Percentiles rank a stretch among this genome's conserved stretches.
These are phyloP conservation scores for Bipolaris bicolor DNA, from an alignment of 2,329 filamentous ascomycete genomes.

Conservation along the genomic window DNA sequence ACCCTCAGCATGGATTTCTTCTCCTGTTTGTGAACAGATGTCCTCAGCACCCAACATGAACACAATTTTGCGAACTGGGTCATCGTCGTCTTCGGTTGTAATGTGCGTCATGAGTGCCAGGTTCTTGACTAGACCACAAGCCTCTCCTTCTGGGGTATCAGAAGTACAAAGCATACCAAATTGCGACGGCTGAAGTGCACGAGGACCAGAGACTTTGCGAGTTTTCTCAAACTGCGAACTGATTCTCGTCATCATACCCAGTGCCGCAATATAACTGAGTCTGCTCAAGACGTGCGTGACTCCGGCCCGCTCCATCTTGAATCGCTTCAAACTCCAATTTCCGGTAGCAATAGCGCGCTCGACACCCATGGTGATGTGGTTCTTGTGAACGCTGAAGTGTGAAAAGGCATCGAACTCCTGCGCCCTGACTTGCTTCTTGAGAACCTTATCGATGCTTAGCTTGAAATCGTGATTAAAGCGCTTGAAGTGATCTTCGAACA, in stretches of 20 bases:
- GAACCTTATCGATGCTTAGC: conserved; percentile 89
- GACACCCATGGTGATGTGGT: conserved; percentile 89
- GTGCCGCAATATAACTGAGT: conserved; percentile 91
- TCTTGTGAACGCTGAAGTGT: conserved; percentile 82
- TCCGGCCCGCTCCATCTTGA: conserved; percentile 97
- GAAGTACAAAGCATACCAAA: conserved; percentile 98
- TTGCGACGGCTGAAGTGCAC: conserved; percentile 94
- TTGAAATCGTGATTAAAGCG: conserved; percentile 89
- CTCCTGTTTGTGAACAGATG: conserved; percentile 78
- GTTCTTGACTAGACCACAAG: conserved; percentile 97
- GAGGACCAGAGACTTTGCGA: conserved; percentile 91
- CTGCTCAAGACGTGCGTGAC: conserved; percentile 96
- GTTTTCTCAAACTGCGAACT: conserved; percentile 99
- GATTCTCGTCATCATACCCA: conserved; percentile 99
- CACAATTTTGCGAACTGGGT: conserved; percentile 83
- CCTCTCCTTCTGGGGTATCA: conserved; percentile 97
- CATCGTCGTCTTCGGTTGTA: conserved; percentile 94
- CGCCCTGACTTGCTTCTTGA: conserved; percentile 91
- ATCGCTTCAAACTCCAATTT: conserved; percentile 97
- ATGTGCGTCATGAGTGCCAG: conserved; percentile 99
- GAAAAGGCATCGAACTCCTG: conserved; percentile 86
- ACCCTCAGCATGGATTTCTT: conserved; percentile 83
- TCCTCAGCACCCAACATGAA: conserved; percentile 86
- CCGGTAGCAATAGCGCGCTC: conserved; percentile 96
- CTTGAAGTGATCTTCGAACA: conserved; percentile 99